A percentile compares a stretch with the other conserved stretches of the same genome.
phyloP scores from a whole-genome alignment of 345 rosid genomes.

The Gossypium stocksii region DNA sequence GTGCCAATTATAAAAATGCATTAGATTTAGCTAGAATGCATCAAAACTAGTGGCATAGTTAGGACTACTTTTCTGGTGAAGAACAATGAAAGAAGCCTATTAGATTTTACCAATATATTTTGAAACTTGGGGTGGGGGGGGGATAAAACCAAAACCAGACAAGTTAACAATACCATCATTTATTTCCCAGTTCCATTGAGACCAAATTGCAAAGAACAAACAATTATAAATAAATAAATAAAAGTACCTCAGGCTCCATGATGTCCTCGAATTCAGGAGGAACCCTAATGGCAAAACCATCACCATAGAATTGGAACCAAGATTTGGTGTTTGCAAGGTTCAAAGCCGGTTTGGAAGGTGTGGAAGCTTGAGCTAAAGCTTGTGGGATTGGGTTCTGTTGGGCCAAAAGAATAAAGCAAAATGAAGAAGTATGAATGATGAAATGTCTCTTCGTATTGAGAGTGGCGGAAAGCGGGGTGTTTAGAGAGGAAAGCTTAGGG shows the following conservation, averaged over 20 bases:
- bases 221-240: neutral
- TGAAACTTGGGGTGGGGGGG: too few relatives aligned
- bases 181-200: neutral
- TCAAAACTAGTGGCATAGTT: neutral
- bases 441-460: constrained; percentile 42
- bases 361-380: constrained; percentile 51
- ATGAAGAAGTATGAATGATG: constrained; percentile 38
- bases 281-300: constrained; percentile 75
- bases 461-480: constrained; percentile 17
- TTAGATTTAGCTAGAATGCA: neutral
- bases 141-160: neutral
- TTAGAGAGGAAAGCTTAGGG: constrained; percentile 17
- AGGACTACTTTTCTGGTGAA: neutral
- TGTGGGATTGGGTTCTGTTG: constrained; percentile 39
- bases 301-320: constrained; percentile 86
- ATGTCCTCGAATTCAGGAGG: constrained; percentile 88
- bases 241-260: constrained; percentile 77
- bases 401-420: constrained; percentile 37
- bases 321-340: constrained; percentile 68
- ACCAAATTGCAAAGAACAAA: neutral
- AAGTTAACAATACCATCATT: neutral
- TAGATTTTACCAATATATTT: too few relatives aligned
- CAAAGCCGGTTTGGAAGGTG: constrained; percentile 40
- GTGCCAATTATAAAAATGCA: neutral
- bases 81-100: neutral